These are phyloP conservation scores for Elsinoe fawcettii DNA, from an alignment of 2,329 filamentous ascomycete genomes.

Conservation along the genomic window DNA sequence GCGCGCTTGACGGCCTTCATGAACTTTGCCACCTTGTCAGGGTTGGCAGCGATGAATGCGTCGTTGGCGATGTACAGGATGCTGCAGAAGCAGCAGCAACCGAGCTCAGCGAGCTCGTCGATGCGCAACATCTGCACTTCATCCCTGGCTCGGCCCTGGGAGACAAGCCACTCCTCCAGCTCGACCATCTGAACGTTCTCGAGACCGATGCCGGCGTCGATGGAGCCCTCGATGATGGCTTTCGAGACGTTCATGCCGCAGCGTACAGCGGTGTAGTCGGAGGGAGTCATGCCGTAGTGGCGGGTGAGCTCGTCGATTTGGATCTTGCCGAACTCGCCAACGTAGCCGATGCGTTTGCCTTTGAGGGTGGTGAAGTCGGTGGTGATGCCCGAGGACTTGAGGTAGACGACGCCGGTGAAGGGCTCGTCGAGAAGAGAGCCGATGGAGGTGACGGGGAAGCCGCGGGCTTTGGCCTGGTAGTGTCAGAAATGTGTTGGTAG, in stretches of 20 bases:
- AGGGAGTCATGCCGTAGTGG: slow-evolving; percentile 65
- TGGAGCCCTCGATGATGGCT: slow-evolving; percentile 63
- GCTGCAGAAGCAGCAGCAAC: slow-evolving; percentile 77
- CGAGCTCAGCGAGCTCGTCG: slow-evolving; percentile 69
- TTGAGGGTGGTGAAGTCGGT: slow-evolving; percentile 66
- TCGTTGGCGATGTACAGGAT: slow-evolving; percentile 78
- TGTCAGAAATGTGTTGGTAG: neutral
- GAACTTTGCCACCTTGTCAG: slow-evolving; percentile 59
- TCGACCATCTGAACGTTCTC: slow-evolving; percentile 82
- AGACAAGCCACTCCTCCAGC: slow-evolving; percentile 64
- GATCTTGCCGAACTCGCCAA: slow-evolving; percentile 75
- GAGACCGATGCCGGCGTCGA: slow-evolving; percentile 68
- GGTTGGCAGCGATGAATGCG: slow-evolving; percentile 56
- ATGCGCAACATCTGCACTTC: slow-evolving; percentile 77
- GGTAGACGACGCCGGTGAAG: slow-evolving; percentile 70
- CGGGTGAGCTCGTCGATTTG: slow-evolving; percentile 75
- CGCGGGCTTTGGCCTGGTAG: slow-evolving; percentile 62
- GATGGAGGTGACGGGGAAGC: slow-evolving; percentile 64
- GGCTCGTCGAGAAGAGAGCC: slow-evolving; percentile 71
- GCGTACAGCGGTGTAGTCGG: slow-evolving; percentile 67
- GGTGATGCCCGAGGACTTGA: slow-evolving; percentile 67
- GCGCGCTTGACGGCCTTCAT: slow-evolving; percentile 66
- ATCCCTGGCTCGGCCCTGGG: slow-evolving; percentile 52
- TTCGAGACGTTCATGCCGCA: slow-evolving; percentile 77
- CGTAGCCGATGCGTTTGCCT: slow-evolving; percentile 70